These are phyloP conservation scores for Globisporangium okanoganense DNA, from an alignment of 352 stramenopile species.

Conservation along the genomic window DNA sequence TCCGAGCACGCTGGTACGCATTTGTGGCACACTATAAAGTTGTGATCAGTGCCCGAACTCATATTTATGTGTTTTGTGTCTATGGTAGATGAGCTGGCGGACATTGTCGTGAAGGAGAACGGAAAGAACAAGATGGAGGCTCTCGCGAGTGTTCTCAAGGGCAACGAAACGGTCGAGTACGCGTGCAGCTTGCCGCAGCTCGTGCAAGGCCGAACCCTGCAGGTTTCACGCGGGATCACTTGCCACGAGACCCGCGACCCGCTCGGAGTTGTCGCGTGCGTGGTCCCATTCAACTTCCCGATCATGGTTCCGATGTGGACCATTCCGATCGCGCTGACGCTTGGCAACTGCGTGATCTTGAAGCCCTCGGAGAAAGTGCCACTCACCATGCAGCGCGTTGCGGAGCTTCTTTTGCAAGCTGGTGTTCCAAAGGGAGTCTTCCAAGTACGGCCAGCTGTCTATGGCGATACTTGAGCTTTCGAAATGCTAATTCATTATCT, in stretches of 20 bases:
- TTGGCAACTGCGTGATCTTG: conserved; percentile 96
- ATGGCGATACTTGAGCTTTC: background rate
- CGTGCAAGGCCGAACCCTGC: conserved; percentile 83
- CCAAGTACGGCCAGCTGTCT: conserved; percentile 36
- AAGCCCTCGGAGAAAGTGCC: conserved; percentile 98
- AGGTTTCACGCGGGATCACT: conserved; percentile 88
- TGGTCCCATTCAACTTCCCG: conserved; percentile 98
- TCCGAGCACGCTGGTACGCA: conserved; percentile 64
- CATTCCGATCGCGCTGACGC: conserved; percentile 94
- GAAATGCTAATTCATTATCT: background rate
- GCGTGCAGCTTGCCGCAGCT: conserved; percentile 92
- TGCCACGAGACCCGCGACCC: conserved; percentile 93
- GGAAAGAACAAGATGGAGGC: conserved; percentile 98
- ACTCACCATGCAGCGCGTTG: conserved; percentile 90
- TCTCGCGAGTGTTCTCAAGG: conserved; percentile 95
- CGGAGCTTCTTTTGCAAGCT: conserved; percentile 86
- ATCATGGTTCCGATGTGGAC: conserved; percentile 99
- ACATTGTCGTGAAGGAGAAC: conserved; percentile 94
- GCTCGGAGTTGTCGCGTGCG: conserved; percentile 89
- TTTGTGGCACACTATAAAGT: background rate
- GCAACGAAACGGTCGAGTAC: conserved; percentile 98
- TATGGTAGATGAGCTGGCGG: conserved; percentile 82
- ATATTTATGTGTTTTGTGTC: background rate
- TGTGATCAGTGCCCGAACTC: too few species aligned
- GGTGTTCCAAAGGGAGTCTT: conserved; percentile 95